A percentile compares a stretch with the other conserved stretches of the same genome.
Conservation (phyloP, 768 basidiomycete genomes). For the Collybia sordida region DNA sequence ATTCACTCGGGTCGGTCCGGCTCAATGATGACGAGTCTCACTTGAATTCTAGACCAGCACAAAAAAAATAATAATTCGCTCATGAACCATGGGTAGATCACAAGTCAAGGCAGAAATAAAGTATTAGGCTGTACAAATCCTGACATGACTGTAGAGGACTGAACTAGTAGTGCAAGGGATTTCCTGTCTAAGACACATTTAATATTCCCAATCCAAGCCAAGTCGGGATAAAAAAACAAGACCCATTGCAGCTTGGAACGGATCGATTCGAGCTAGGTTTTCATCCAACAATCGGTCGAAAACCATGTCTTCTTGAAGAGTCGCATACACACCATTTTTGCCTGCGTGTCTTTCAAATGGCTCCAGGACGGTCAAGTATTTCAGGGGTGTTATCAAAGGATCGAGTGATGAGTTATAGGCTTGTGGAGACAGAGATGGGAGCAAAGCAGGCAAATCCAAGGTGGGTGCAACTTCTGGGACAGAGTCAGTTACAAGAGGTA, state of each 20-base stretch:
- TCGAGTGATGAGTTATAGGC: slow-evolving; percentile 14
- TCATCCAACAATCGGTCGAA: slow-evolving; percentile 33
- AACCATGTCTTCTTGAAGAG: slow-evolving; percentile 20
- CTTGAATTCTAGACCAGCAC: not conserved
- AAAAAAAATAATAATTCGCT: not conserved
- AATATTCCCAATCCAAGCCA: slow-evolving; percentile 32
- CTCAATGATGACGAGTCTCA: slow-evolving; percentile 14
- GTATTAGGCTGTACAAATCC: not conserved
- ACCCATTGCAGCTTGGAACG: slow-evolving; percentile 51
- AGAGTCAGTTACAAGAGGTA: no score
- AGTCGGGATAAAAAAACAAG: slow-evolving; percentile 39
- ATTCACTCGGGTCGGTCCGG: slow-evolving; percentile 38
- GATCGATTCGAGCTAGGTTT: slow-evolving; percentile 29
- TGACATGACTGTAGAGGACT: not conserved
- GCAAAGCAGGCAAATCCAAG: no score
- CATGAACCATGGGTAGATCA: no score
- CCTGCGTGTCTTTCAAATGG: slow-evolving; percentile 18
- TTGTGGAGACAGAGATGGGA: no score
- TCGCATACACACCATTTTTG: slow-evolving; percentile 18
- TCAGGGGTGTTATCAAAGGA: slow-evolving; percentile 26
- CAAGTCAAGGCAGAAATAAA: not conserved
- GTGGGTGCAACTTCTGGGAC: no score
- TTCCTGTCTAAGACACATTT: slow-evolving; percentile 1
- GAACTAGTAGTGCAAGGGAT: not conserved
- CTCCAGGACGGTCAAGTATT: slow-evolving; percentile 32